These are phyloP conservation scores for Gossypium lobatum DNA, from an alignment of 441 rosid species.

Conservation along the genomic window DNA sequence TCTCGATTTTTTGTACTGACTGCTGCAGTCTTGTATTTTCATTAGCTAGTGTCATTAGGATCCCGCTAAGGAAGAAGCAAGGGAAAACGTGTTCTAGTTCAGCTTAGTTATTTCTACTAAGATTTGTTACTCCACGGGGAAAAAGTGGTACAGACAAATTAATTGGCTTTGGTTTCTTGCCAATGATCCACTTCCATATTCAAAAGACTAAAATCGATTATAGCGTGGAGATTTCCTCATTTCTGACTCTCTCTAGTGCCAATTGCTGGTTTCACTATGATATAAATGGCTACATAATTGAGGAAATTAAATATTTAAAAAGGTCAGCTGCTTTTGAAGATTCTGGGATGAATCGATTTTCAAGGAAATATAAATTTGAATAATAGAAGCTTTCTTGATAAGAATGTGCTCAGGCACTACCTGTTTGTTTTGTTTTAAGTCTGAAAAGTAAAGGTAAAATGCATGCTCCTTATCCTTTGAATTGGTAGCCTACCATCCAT, in stretches of 20 bases:
- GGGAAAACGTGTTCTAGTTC: no score
- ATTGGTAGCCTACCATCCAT: background rate
- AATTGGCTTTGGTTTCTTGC: no score
- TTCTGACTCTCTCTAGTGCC: background rate
- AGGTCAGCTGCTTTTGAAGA: background rate
- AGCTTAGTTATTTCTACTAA: no score
- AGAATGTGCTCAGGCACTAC: background rate
- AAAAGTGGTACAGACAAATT: no score
- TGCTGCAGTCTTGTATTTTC: no score
- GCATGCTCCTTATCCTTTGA: background rate
- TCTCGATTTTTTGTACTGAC: no score
- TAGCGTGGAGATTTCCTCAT: no score
- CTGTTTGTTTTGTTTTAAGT: background rate
- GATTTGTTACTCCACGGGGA: no score
- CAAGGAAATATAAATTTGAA: background rate
- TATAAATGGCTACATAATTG: background rate
- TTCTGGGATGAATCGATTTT: background rate
- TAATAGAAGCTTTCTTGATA: background rate
- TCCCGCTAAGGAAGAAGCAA: no score
- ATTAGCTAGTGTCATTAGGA: no score
- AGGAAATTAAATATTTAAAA: background rate
- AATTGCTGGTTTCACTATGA: background rate
- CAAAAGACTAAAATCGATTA: no score
- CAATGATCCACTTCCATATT: no score
- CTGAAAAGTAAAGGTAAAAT: background rate